Evolutionary conservation across 2,329 filamentous ascomycete species (phyloP).

Genomic region (Mariannaea elegans): DNA sequence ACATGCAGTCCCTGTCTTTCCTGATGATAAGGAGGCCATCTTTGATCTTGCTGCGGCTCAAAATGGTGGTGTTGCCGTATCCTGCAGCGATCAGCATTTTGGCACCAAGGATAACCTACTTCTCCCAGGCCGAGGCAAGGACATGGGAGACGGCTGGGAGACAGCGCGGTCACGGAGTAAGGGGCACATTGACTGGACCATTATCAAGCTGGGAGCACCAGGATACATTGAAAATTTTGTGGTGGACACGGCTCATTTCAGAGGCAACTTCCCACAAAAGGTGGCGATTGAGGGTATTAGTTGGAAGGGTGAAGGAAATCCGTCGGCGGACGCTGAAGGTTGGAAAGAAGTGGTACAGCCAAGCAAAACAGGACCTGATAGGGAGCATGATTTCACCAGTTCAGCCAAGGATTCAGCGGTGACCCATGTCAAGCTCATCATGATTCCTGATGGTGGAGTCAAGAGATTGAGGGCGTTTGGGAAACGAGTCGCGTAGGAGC

Average conservation of each 20-base stretch:
- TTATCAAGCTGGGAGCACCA: slow-evolving; percentile 75
- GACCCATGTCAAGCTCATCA: slow-evolving; percentile 88
- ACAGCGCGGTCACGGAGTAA: slow-evolving; percentile 77
- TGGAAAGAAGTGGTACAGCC: slow-evolving; percentile 75
- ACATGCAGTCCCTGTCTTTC: slow-evolving; percentile 79
- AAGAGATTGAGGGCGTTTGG: slow-evolving; percentile 75
- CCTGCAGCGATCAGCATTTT: slow-evolving; percentile 86
- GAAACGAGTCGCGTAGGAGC: slow-evolving; percentile 41
- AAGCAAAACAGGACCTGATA: slow-evolving; percentile 76
- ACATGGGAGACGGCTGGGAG: slow-evolving; percentile 93
- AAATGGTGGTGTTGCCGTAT: slow-evolving; percentile 79
- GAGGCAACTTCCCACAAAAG: slow-evolving; percentile 84
- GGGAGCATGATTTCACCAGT: slow-evolving; percentile 73
- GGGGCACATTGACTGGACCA: slow-evolving; percentile 82
- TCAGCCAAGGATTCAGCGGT: slow-evolving; percentile 67
- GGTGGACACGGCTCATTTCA: slow-evolving; percentile 83
- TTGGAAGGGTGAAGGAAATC: slow-evolving; percentile 63
- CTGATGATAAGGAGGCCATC: slow-evolving; percentile 68
- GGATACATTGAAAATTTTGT: slow-evolving; percentile 73
- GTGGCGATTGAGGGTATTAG: slow-evolving; percentile 72
- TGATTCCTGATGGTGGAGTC: slow-evolving; percentile 92
- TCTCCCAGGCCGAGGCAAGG: slow-evolving; percentile 79
- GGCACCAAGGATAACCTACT: slow-evolving; percentile 83
- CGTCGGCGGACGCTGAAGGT: slow-evolving; percentile 61
- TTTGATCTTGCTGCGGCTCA: slow-evolving; percentile 82